Evolutionary conservation across 2,329 filamentous ascomycete genomes (phyloP).

Genomic region (Stagonosporopsis rhizophila): DNA sequence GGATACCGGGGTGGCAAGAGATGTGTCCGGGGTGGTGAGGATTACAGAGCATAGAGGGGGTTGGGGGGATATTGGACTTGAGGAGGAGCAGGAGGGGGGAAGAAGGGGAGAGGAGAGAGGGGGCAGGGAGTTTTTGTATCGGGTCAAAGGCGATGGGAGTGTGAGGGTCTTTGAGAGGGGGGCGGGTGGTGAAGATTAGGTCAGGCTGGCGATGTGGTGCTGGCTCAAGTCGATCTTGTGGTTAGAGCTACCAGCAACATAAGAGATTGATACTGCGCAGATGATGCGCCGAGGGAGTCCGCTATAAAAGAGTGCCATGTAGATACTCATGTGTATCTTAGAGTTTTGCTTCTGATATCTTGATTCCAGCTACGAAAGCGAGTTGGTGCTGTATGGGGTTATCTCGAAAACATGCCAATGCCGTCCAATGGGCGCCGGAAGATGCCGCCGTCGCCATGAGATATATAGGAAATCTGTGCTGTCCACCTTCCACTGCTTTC

Average conservation of each 20-base stretch:
- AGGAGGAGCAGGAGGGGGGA: constrained; percentile 33
- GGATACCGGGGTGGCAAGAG: constrained; percentile 86
- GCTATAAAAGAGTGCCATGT: too few species aligned
- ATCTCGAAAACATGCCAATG: constrained; percentile 22
- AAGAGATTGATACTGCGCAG: neutral
- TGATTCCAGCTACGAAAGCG: constrained; percentile 13
- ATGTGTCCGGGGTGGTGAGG: constrained; percentile 87
- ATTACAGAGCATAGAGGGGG: constrained; percentile 61
- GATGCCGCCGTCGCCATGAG: constrained; percentile 18
- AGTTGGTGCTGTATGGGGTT: constrained; percentile 18
- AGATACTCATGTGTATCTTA: neutral
- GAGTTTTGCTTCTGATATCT: constrained; percentile 4
- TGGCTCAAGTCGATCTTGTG: too few species aligned
- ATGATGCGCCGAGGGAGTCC: neutral
- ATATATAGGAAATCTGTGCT: constrained; percentile 10
- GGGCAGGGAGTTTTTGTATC: constrained; percentile 80
- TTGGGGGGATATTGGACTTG: constrained; percentile 38
- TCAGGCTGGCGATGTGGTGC: too few species aligned
- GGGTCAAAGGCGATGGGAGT: constrained; percentile 77
- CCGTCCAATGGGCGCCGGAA: constrained; percentile 18
- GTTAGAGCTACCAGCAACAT: neutral
- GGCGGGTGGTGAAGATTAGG: constrained; percentile 42
- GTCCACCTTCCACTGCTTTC: neutral
- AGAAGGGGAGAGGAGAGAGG: constrained; percentile 25
- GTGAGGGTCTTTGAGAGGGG: constrained; percentile 88